Base-by-base conservation (phyloP, 352 stramenopile species). In the Thalassiosira sp. region DNA sequence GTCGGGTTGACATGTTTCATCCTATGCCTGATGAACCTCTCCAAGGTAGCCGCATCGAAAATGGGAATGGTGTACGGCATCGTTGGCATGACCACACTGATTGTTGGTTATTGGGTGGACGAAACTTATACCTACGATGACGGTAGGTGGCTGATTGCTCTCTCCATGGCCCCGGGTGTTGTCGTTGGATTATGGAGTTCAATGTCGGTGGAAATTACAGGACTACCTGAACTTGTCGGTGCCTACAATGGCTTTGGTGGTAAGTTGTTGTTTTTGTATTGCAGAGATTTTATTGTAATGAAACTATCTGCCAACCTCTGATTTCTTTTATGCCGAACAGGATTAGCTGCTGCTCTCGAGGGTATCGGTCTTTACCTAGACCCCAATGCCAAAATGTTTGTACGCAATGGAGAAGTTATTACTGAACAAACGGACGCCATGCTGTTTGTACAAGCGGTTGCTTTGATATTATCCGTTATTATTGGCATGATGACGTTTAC, bases 401-500 rank as follows among this genome's bases (percentile, higher is more conserved):
- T 86, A 2, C 72, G 81, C 16, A 49, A 51, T 20, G 77, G 76
- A 25, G 31, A 76, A 16, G 13, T 65, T 5, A 58, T 82, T 24
- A 45, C 18, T n/a, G 18, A 54, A 7, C 73, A 84, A 48, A 82
- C 69, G 1, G 20, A 61, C 22, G 37, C 64, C n/a, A 88, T 88
- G 81, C 40, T 88, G 2, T 86, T 72, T 72, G 81, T 88, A 10
- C 81, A 88, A 57, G 81, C 68, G 3, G 82, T 88, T 67, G 81
- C 81, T 37, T 52, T 86, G 51, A 28, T 81, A 2, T 40, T 86
- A 8, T 72, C 43, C 0, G 76, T 89, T 48, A 46, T 86, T 6
- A 87, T 87, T 66, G 79, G 80, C 18, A 66, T 59, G 43, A 87
- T 87, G 76, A 87, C 80, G 10, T 87, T 87, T 35, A 85, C 80